These are phyloP conservation scores for Glycine soja DNA, from an alignment of 306 rosid species.

Conservation along the genomic window DNA sequence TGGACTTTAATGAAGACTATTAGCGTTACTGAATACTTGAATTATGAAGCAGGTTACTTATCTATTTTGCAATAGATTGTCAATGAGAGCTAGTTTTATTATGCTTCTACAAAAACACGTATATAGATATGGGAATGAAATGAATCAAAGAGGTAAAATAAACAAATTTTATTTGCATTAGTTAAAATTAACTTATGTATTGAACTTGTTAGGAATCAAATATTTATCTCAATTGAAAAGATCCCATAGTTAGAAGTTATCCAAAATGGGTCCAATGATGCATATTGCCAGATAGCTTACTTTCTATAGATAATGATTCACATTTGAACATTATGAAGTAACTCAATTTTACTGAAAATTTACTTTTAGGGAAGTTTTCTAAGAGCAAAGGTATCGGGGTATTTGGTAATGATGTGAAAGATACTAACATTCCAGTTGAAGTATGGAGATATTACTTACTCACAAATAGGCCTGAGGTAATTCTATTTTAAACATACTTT, in stretches of 20 bases:
- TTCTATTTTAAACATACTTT: too few relatives aligned
- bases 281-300: slow-evolving; percentile 13
- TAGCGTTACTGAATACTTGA: slow-evolving; percentile 95
- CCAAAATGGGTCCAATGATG: not conserved
- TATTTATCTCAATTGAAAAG: not conserved
- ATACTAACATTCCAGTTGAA: slow-evolving; percentile 89
- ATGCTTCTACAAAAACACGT: not conserved
- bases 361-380: slow-evolving; percentile 83
- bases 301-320: slow-evolving; percentile 16
- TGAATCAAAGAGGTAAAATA: not conserved
- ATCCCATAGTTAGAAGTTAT: not conserved
- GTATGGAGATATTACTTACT: slow-evolving; percentile 99
- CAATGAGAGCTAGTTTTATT: not conserved
- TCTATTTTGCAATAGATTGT: not conserved
- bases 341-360: not conserved
- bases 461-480: slow-evolving; percentile 96
- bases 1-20: slow-evolving; percentile 99
- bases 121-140: not conserved
- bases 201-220: not conserved
- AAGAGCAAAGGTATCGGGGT: slow-evolving; percentile 95
- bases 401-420: slow-evolving; percentile 96
- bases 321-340: slow-evolving; percentile 33
- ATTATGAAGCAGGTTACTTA: slow-evolving; percentile 85
- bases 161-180: not conserved
- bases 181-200: not conserved